Percentiles rank a stretch among this genome's conserved stretches.
Evolutionary conservation across 1,284 basidiomycete species (phyloP).

Genomic region (Cutaneotrichosporon daszewskae): DNA sequence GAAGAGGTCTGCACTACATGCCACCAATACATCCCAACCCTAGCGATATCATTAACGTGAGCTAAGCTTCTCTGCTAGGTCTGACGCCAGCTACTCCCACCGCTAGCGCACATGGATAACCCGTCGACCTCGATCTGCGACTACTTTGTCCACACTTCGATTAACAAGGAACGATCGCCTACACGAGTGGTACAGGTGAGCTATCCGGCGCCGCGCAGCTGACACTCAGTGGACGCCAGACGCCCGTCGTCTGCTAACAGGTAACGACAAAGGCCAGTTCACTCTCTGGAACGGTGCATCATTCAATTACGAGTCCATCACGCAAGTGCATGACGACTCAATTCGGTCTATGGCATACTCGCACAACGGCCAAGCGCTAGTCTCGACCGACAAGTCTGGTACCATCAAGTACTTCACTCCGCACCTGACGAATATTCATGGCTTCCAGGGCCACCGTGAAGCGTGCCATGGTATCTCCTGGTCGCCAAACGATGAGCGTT

Average conservation of each 20-base stretch:
- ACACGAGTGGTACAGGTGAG: slow-evolving; percentile 87
- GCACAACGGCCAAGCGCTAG: slow-evolving; percentile 82
- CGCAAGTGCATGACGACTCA: slow-evolving; percentile 93
- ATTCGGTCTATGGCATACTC: slow-evolving; percentile 86
- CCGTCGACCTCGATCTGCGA: slow-evolving; percentile 86
- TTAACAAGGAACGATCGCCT: slow-evolving; percentile 95
- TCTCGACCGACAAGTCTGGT: slow-evolving; percentile 87
- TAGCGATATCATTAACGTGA: slow-evolving; percentile 75
- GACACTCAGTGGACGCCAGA: slow-evolving; percentile 85
- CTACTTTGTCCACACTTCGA: slow-evolving; percentile 94
- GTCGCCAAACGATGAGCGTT: slow-evolving; percentile 82
- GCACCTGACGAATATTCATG: slow-evolving; percentile 96
- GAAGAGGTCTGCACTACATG: slow-evolving; percentile 65
- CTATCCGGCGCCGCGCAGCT: slow-evolving; percentile 18
- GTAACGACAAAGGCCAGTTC: slow-evolving; percentile 94
- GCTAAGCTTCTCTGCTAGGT: slow-evolving; percentile 23
- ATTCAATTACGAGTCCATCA: slow-evolving; percentile 98
- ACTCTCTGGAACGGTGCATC: slow-evolving; percentile 98
- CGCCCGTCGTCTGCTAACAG: slow-evolving; percentile 83
- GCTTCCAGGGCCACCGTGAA: slow-evolving; percentile 83
- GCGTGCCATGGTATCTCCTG: slow-evolving; percentile 86
- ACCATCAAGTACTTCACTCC: slow-evolving; percentile 98
- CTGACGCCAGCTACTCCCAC: slow-evolving; percentile 69
- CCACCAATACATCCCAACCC: slow-evolving; percentile 73
- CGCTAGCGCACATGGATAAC: slow-evolving; percentile 82